Conservation (phyloP, 1,139 yeast genomes). For the Trichomonascaceae sp. region DNA sequence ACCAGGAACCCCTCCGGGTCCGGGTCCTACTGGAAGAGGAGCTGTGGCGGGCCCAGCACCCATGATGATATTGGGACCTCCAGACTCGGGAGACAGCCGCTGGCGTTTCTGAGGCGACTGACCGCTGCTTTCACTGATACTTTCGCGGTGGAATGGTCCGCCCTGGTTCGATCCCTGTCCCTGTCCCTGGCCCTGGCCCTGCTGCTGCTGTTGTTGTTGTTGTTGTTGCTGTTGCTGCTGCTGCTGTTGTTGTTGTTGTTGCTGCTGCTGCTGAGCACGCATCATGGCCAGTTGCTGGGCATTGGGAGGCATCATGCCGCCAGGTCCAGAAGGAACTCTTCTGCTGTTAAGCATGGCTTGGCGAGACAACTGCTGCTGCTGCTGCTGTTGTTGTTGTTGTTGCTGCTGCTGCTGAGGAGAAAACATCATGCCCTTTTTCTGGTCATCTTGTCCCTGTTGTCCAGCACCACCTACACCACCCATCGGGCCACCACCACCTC, state of each 20-base stretch:
- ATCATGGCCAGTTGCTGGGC: conserved; percentile 15
- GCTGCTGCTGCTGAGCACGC: conserved; percentile 17
- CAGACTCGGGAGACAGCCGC: conserved; percentile 26
- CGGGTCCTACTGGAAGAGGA: too few relatives aligned
- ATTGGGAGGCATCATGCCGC: conserved; percentile 11
- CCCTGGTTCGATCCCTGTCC: conserved; percentile 18
- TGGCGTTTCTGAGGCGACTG: conserved; percentile 26
- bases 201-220: conserved; percentile 19
- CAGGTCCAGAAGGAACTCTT: conserved; percentile 10
- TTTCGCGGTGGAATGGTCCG: conserved; percentile 10
- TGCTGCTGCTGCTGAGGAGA: too few relatives aligned
- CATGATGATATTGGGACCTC: conserved; percentile 9
- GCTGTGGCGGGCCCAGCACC: conserved; percentile 8
- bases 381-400: conserved; percentile 13
- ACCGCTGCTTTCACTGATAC: conserved; percentile 2
- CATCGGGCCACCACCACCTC: conserved; percentile 4
- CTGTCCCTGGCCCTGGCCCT: conserved; percentile 12
- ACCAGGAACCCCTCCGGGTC: conserved; percentile 1
- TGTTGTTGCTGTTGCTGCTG: conserved; percentile 18
- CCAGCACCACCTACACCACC: conserved; percentile 5
- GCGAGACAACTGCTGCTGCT: conserved; percentile 16
- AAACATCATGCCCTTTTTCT: conserved; percentile 7
- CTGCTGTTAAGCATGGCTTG: conserved; percentile 16
- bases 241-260: conserved; percentile 11
- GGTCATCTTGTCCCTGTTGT: not conserved